A percentile compares a stretch with the other conserved stretches of the same genome.
Conservation (phyloP, 495 filamentous ascomycete genomes). For the Trichocladium antarcticum region DNA sequence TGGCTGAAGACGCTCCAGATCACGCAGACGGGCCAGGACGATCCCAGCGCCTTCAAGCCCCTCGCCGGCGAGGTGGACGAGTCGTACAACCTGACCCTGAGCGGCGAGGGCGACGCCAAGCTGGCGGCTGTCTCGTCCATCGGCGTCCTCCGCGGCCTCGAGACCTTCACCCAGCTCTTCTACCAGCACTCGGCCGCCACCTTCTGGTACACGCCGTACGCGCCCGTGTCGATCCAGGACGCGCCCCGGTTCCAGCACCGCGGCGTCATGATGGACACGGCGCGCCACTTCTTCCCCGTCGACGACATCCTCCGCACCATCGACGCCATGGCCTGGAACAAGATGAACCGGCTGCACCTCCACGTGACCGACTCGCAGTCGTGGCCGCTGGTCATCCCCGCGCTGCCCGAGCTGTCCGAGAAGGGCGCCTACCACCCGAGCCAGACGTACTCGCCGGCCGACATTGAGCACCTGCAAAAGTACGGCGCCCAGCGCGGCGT, state of each 20-base stretch:
- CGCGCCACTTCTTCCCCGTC: constrained; percentile 53
- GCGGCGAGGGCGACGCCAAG: constrained; percentile 40
- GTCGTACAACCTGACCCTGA: constrained; percentile 54
- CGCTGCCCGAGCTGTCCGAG: constrained; percentile 54
- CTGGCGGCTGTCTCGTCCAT: constrained; percentile 52
- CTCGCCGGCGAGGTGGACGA: constrained; percentile 56
- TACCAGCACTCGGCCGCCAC: constrained; percentile 48
- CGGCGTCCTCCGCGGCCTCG: constrained; percentile 55
- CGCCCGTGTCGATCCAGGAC: constrained; percentile 57
- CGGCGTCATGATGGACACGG: constrained; percentile 62
- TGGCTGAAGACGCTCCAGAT: constrained; percentile 48
- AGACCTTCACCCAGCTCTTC: constrained; percentile 67
- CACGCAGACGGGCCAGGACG: constrained; percentile 45
- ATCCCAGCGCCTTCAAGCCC: constrained; percentile 44
- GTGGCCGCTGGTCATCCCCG: constrained; percentile 69
- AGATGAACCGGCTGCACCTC: constrained; percentile 68
- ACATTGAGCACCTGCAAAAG: constrained; percentile 51
- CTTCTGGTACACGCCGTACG: constrained; percentile 51
- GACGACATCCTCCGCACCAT: constrained; percentile 55
- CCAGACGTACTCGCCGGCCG: constrained; percentile 50
- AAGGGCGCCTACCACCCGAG: constrained; percentile 56
- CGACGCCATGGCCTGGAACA: constrained; percentile 61
- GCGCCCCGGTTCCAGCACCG: constrained; percentile 57
- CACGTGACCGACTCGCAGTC: constrained; percentile 75
- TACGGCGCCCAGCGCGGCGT: constrained; percentile 59